These are phyloP conservation scores for Xylaria curta DNA, from an alignment of 495 filamentous ascomycete species.

Conservation along the genomic window DNA sequence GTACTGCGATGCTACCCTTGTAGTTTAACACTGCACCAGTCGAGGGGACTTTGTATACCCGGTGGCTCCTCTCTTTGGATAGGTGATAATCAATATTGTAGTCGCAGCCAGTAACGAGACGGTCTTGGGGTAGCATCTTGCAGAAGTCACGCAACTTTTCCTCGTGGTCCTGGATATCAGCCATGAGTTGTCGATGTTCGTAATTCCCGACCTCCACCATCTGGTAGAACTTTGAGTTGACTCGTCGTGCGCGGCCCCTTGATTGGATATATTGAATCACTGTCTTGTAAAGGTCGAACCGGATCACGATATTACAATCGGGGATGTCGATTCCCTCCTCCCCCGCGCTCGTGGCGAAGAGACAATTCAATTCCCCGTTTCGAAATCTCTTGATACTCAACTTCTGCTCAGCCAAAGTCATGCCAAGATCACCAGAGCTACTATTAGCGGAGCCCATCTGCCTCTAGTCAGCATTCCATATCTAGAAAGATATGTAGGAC, in stretches of 20 bases:
- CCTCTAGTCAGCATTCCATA: conserved; percentile 8
- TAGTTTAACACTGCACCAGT: conserved; percentile 86
- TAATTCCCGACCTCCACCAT: conserved; percentile 77
- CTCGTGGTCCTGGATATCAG: conserved; percentile 62
- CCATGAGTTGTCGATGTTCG: conserved; percentile 60
- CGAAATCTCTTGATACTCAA: conserved; percentile 78
- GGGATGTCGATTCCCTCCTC: conserved; percentile 97
- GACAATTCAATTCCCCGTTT: conserved; percentile 81
- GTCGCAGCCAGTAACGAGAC: conserved; percentile 69
- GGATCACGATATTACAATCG: conserved; percentile 88
- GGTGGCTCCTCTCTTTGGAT: conserved; percentile 59
- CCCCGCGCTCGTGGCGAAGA: conserved; percentile 89
- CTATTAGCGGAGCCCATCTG: conserved; percentile 49
- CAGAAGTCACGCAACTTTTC: conserved; percentile 75
- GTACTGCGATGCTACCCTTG: conserved; percentile 67
- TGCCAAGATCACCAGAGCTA: conserved; percentile 41
- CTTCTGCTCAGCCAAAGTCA: conserved; percentile 78
- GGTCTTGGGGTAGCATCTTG: conserved; percentile 73
- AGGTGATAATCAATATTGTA: conserved; percentile 62
- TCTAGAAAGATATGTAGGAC: conserved; percentile 32
- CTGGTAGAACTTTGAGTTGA: conserved; percentile 79
- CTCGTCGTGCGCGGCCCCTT: conserved; percentile 82
- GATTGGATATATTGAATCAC: conserved; percentile 97
- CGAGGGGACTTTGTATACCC: conserved; percentile 65
- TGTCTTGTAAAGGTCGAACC: conserved; percentile 89